Evolutionary conservation across 2,329 filamentous ascomycete species (phyloP).

Genomic region (Microsporum ferrugineum): DNA sequence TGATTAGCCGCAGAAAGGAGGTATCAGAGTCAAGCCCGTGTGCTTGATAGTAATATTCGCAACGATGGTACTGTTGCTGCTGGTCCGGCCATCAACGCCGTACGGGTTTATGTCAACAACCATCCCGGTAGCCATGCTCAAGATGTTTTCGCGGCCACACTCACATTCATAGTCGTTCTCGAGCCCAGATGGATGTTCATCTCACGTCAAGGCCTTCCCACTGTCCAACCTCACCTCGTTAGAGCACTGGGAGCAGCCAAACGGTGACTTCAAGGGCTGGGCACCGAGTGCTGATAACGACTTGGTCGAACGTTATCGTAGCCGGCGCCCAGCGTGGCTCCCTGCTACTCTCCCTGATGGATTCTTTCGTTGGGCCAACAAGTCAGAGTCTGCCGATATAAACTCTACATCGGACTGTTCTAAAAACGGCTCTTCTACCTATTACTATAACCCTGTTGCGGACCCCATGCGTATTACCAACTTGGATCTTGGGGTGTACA

Average conservation of each 20-base stretch:
- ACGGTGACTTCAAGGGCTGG: slow-evolving; percentile 24
- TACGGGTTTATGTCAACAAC: slow-evolving; percentile 24
- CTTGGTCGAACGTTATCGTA: slow-evolving; percentile 9
- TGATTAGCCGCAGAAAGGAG: slow-evolving; percentile 6
- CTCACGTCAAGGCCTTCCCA: slow-evolving; percentile 18
- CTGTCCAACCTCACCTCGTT: slow-evolving; percentile 17
- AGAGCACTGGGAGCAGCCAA: slow-evolving; percentile 21
- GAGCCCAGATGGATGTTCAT: slow-evolving; percentile 1
- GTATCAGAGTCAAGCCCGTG: slow-evolving; percentile 16
- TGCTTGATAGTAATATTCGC: slow-evolving; percentile 7
- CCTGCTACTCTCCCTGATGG: slow-evolving; percentile 18
- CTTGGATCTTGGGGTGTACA: slow-evolving; percentile 19
- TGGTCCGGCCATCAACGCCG: slow-evolving; percentile 21
- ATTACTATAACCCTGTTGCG: slow-evolving; percentile 20
- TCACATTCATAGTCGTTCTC: neutral
- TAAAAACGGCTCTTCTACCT: neutral
- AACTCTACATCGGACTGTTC: slow-evolving; percentile 4
- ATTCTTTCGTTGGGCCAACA: slow-evolving; percentile 19
- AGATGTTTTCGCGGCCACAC: slow-evolving; percentile 11
- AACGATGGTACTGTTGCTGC: slow-evolving; percentile 13
- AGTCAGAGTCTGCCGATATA: neutral
- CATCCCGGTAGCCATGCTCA: slow-evolving; percentile 20
- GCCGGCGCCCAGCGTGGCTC: slow-evolving; percentile 17
- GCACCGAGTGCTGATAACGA: slow-evolving; percentile 15
- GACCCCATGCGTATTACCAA: slow-evolving; percentile 26